Evolutionary conservation across 805 yeast species (phyloP).

Genomic region (Metschnikowia koreensis): DNA sequence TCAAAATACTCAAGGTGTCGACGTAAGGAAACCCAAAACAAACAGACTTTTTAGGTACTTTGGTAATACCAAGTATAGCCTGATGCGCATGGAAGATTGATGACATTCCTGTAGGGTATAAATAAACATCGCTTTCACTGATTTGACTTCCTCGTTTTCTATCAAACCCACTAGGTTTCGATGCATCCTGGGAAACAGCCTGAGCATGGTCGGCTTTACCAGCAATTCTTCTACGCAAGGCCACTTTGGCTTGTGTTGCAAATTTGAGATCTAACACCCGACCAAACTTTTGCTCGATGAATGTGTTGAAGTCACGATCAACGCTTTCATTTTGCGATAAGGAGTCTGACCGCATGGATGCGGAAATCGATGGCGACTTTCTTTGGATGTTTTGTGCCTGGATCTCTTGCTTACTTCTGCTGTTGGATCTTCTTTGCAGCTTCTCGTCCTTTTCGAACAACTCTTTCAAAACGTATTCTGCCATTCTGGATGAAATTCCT

Average conservation of each 20-base stretch:
- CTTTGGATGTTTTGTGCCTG: slow-evolving; percentile 34
- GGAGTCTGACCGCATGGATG: slow-evolving; percentile 24
- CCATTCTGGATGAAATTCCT: slow-evolving; percentile 88
- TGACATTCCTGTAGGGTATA: slow-evolving; percentile 93
- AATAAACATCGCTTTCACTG: slow-evolving; percentile 67
- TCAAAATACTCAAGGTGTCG: slow-evolving; percentile 81
- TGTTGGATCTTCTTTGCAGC: slow-evolving; percentile 14
- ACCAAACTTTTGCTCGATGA: slow-evolving; percentile 88
- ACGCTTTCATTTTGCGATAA: slow-evolving; percentile 26
- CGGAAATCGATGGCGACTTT: slow-evolving; percentile 33
- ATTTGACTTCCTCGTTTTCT: slow-evolving; percentile 31
- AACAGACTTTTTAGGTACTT: slow-evolving; percentile 57
- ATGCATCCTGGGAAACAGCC: slow-evolving; percentile 14
- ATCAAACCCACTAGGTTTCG: slow-evolving; percentile 14
- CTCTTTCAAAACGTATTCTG: slow-evolving; percentile 76
- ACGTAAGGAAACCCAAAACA: slow-evolving; percentile 97
- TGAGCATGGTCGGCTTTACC: slow-evolving; percentile 52
- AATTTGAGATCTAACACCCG: slow-evolving; percentile 78
- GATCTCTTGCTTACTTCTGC: slow-evolving; percentile 30
- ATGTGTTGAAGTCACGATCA: slow-evolving; percentile 58
- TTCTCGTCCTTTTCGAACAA: slow-evolving; percentile 31
- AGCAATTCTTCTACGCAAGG: slow-evolving; percentile 73
- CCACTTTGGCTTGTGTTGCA: slow-evolving; percentile 70
- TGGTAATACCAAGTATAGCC: slow-evolving; percentile 34
- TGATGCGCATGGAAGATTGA: slow-evolving; percentile 81